Conservation (phyloP, 2,329 filamentous ascomycete genomes). For the Phaeosphaeriaceae sp. region DNA sequence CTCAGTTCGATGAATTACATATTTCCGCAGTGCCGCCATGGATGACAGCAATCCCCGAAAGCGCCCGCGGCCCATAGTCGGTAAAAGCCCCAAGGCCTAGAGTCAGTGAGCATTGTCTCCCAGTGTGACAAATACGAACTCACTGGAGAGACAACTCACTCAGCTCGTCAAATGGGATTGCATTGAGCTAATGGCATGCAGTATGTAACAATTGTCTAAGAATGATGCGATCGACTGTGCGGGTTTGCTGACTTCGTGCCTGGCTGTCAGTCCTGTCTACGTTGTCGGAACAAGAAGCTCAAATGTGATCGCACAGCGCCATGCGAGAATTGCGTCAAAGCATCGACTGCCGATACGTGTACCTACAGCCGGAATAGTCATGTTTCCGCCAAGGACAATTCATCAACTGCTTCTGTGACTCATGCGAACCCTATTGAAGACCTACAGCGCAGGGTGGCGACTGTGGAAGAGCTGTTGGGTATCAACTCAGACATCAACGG, state of each 20-base stretch:
- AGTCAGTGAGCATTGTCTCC: not conserved
- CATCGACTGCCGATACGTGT: conserved; percentile 20
- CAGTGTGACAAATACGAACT: not conserved
- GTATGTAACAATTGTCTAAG: not conserved
- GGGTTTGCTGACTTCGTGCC: not conserved
- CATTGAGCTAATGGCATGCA: not conserved
- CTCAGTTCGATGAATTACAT: not conserved
- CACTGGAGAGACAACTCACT: not conserved
- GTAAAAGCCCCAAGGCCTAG: too few species aligned
- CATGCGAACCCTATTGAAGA: conserved; percentile 16
- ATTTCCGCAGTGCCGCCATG: not conserved
- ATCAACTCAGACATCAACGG: not conserved
- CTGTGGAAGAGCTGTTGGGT: conserved; percentile 27
- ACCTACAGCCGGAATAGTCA: conserved; percentile 15
- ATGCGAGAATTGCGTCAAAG: conserved; percentile 34
- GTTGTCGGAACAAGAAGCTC: conserved; percentile 34
- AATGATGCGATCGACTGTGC: not conserved
- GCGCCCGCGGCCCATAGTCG: not conserved
- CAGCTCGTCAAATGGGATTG: not conserved
- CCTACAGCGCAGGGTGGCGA: conserved; percentile 23
- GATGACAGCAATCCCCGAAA: not conserved
- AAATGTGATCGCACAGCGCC: conserved; percentile 34
- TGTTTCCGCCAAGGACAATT: not conserved
- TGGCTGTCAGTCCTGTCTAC: conserved; percentile 21
- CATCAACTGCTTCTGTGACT: not conserved